These are phyloP conservation scores for Lanmaoa pseudosensibilis DNA, from an alignment of 768 basidiomycete species.

Conservation along the genomic window DNA sequence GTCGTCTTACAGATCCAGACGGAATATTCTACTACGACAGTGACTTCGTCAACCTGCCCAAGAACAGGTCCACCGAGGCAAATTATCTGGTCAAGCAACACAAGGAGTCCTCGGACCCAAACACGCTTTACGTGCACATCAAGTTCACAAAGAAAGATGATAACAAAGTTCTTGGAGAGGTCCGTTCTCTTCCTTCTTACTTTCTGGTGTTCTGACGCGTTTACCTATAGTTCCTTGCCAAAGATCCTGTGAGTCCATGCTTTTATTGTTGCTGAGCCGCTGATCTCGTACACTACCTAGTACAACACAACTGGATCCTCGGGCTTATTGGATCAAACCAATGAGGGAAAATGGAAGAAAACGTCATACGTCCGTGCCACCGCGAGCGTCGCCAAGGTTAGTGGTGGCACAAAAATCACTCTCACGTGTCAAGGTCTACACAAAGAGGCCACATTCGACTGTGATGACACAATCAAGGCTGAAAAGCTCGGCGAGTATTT, in stretches of 20 bases:
- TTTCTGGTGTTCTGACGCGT: background rate
- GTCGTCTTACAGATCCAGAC: background rate
- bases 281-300: background rate
- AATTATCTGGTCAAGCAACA: background rate
- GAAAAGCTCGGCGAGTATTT: background rate
- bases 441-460: background rate
- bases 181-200: background rate
- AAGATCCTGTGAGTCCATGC: background rate
- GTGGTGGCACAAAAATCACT: background rate
- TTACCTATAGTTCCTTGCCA: background rate
- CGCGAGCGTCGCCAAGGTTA: background rate
- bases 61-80: background rate
- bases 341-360: background rate
- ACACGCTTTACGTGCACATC: background rate
- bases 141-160: background rate
- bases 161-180: background rate
- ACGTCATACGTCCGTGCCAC: background rate
- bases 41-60: background rate
- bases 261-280: background rate
- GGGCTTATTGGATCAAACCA: background rate
- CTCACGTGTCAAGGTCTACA: background rate
- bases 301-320: background rate
- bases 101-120: background rate
- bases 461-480: background rate
- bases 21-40: background rate